These are phyloP conservation scores for Cryptococcus hybrid DNA, from an alignment of 1,284 basidiomycete species.

Conservation along the genomic window DNA sequence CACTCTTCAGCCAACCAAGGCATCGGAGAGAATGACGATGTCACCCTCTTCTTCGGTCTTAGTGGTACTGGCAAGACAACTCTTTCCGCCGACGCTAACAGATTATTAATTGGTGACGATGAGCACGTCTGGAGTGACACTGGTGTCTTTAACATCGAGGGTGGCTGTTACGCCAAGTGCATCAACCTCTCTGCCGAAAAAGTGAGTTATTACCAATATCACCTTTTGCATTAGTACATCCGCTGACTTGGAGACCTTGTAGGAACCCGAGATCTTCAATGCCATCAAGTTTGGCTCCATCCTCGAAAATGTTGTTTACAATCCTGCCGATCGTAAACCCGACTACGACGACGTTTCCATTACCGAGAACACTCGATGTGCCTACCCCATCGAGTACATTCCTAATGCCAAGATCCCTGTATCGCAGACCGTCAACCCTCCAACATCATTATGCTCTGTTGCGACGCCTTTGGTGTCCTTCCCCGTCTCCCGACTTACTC, in stretches of 20 bases:
- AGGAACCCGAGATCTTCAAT: constrained; percentile 96
- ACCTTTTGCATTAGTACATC: constrained; percentile 1
- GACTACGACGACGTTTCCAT: constrained; percentile 97
- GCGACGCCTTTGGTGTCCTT: constrained; percentile 97
- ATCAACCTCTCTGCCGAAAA: constrained; percentile 94
- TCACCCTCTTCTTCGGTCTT: constrained; percentile 98
- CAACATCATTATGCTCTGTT: constrained; percentile 96
- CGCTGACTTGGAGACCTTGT: not conserved
- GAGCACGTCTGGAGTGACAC: constrained; percentile 98
- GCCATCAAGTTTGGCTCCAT: constrained; percentile 95
- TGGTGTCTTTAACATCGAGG: constrained; percentile 99
- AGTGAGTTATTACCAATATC: constrained; percentile 11
- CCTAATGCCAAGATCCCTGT: constrained; percentile 92
- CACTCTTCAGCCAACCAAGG: constrained; percentile 93
- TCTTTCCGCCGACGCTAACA: constrained; percentile 86
- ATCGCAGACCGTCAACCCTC: constrained; percentile 73
- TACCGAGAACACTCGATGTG: constrained; percentile 99
- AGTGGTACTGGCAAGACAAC: constrained; percentile 99
- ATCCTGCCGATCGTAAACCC: constrained; percentile 76
- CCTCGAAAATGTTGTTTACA: constrained; percentile 99
- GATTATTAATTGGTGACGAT: constrained; percentile 91
- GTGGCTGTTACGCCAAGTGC: constrained; percentile 98
- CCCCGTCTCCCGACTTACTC: constrained; percentile 91
- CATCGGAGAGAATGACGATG: constrained; percentile 78
- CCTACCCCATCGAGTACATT: constrained; percentile 96